Percentiles rank a stretch among this genome's conserved stretches.
phyloP scores from a whole-genome alignment of 192 early-diverging fungal species.

The Linnemannia zychae region DNA sequence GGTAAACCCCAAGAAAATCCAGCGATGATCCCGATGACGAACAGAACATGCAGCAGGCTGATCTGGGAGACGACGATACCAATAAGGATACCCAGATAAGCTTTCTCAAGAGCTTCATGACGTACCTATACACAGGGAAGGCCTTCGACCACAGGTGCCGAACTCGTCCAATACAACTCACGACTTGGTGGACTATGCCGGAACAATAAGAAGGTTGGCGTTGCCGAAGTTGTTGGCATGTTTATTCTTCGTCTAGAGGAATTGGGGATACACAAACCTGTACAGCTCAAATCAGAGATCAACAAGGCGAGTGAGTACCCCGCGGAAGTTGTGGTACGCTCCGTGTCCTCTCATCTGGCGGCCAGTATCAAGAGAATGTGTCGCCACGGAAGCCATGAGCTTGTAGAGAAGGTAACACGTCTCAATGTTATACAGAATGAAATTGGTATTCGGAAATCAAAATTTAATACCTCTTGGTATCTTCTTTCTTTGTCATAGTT shows the following conservation, averaged over 20 bases:
- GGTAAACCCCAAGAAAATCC: no score
- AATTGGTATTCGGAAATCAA: not conserved
- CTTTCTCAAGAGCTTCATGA: no score
- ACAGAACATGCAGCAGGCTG: no score
- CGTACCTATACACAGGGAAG: no score
- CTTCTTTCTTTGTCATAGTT: not conserved
- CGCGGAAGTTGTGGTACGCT: not conserved
- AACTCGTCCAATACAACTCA: no score
- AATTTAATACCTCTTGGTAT: no score
- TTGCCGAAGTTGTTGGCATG: not conserved
- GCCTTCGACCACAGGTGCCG: no score
- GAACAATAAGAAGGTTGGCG: not conserved
- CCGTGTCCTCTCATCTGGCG: not conserved
- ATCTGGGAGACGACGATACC: not conserved
- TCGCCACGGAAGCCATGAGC: not conserved
- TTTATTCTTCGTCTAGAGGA: not conserved
- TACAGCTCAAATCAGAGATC: not conserved
- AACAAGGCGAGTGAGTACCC: not conserved
- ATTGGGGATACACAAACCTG: not conserved
- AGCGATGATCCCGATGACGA: no score
- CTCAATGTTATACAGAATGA: not conserved
- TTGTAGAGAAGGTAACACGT: not conserved
- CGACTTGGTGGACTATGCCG: no score
- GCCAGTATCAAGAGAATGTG: not conserved
- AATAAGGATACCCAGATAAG: not conserved